Evolutionary conservation across 2,329 filamentous ascomycete genomes (phyloP).

Genomic region (Colletotrichum liaoningense): DNA sequence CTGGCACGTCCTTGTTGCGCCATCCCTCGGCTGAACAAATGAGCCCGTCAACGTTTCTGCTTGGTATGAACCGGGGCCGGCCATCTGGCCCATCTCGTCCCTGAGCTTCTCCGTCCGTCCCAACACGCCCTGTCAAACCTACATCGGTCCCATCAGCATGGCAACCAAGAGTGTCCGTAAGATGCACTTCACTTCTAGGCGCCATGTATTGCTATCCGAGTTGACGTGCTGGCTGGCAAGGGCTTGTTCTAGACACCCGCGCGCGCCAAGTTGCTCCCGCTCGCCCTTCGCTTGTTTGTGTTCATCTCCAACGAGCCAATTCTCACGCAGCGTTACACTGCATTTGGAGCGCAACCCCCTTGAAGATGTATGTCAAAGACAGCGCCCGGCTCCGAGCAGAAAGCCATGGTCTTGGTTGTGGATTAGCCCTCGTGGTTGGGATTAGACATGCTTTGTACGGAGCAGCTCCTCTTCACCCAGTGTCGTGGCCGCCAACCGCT

Average conservation of each 20-base stretch:
- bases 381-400: slow-evolving; percentile 6
- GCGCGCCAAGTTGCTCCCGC: slow-evolving; percentile 19
- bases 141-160: slow-evolving; percentile 9
- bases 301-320: slow-evolving; percentile 14
- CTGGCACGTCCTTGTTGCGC: slow-evolving; percentile 24
- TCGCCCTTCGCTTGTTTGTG: slow-evolving; percentile 6
- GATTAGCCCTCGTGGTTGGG: background rate
- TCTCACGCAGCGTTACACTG: slow-evolving; percentile 25
- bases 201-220: background rate
- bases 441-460: slow-evolving; percentile 12
- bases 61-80: slow-evolving; percentile 6
- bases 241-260: slow-evolving; percentile 10
- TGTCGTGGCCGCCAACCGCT: slow-evolving; percentile 8
- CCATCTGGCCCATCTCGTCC: background rate
- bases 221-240: background rate
- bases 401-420: slow-evolving; percentile 8
- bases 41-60: slow-evolving; percentile 14
- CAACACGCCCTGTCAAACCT: slow-evolving; percentile 32
- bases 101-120: slow-evolving; percentile 29
- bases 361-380: slow-evolving; percentile 26
- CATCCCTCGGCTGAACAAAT: slow-evolving; percentile 20
- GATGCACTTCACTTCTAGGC: background rate
- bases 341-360: slow-evolving; percentile 20
- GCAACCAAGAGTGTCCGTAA: background rate
- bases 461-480: background rate